A percentile compares a stretch with the other conserved stretches of the same genome.
Conservation (phyloP, 83 land plant species). For the Larix sibirica region DNA sequence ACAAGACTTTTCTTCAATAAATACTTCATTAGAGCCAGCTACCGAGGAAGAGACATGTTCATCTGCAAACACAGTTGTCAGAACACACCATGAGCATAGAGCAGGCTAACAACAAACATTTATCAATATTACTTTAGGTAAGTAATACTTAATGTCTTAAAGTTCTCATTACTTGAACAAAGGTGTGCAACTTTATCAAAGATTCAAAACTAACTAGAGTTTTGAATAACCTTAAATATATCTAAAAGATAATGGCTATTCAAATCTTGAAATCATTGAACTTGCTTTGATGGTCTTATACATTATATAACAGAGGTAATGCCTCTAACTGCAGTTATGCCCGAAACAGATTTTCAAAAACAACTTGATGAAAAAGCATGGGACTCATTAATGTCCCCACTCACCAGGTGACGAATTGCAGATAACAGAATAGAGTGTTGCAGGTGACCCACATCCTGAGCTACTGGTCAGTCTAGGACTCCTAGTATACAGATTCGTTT, state of each 20-base stretch:
- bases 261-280: neutral
- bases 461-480: constrained; percentile 30
- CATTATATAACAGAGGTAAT: neutral
- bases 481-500: constrained; percentile 21
- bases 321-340: neutral
- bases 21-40: constrained; percentile 15
- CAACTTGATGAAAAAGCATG: neutral
- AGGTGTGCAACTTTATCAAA: neutral
- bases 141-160: neutral
- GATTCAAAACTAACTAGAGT: neutral
- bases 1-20: constrained; percentile 40
- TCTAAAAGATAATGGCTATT: neutral
- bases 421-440: constrained; percentile 54
- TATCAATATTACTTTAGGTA: neutral
- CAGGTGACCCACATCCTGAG: constrained; percentile 49
- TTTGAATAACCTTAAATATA: neutral
- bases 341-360: neutral
- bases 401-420: constrained; percentile 64
- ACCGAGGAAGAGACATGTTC: neutral
- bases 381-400: neutral
- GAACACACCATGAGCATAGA: neutral
- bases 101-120: neutral
- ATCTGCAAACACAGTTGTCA: neutral
- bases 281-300: neutral
- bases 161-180: neutral